phyloP scores from a whole-genome alignment of 495 filamentous ascomycete genomes.

The Hyaloscypha finlandica region DNA sequence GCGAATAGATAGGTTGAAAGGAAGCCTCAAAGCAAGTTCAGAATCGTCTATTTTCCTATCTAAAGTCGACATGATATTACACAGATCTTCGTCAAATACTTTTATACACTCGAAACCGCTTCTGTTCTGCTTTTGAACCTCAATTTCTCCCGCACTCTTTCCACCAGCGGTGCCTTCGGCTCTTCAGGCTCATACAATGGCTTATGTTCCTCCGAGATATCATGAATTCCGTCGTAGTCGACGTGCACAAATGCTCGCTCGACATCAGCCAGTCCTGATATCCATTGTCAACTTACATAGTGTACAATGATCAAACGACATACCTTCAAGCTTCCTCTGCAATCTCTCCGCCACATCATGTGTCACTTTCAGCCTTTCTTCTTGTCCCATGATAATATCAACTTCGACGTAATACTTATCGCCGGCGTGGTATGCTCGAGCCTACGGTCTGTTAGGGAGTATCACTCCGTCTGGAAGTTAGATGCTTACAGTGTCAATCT shows the following conservation, averaged over 20 bases:
- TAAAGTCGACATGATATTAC: no score
- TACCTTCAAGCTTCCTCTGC: constrained; percentile 55
- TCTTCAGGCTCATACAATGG: constrained; percentile 46
- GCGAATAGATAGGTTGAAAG: no score
- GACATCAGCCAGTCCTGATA: constrained; percentile 45
- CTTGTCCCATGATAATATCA: constrained; percentile 58
- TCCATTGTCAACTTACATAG: background rate
- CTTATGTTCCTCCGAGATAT: constrained; percentile 55
- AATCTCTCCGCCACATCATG: constrained; percentile 56
- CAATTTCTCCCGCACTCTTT: constrained; percentile 30
- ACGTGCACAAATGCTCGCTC: constrained; percentile 60
- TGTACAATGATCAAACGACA: background rate
- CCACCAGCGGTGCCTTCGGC: constrained; percentile 37
- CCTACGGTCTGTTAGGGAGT: constrained; percentile 29
- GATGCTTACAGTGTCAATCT: constrained; percentile 51
- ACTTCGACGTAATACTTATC: constrained; percentile 59
- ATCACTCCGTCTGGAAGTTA: background rate
- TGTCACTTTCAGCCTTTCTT: constrained; percentile 48
- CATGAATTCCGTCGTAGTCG: constrained; percentile 52
- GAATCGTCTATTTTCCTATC: no score
- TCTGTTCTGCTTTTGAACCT: background rate
- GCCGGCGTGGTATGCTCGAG: constrained; percentile 57
- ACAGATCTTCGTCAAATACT: background rate
- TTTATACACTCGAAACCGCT: background rate
- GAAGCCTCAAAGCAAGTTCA: no score